Conservation (phyloP, 768 basidiomycete species). For the Hypholoma sublateritium region DNA sequence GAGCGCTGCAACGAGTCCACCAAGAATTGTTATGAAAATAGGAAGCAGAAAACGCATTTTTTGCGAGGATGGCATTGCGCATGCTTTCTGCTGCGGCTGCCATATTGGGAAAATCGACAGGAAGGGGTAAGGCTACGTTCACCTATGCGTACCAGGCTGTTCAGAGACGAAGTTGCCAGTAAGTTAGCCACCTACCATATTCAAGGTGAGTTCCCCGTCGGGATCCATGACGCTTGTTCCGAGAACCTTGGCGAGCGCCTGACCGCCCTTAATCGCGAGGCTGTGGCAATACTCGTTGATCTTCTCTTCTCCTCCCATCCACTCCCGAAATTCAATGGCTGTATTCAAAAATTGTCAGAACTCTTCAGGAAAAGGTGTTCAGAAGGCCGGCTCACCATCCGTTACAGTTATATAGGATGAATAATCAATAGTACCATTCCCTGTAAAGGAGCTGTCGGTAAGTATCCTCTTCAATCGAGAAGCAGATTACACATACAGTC, state of each 20-base stretch:
- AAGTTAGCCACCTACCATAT: constrained; percentile 57
- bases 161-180: not conserved
- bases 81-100: constrained; percentile 23
- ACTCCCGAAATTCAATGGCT: constrained; percentile 78
- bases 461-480: not conserved
- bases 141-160: constrained; percentile 25
- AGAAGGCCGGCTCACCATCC: constrained; percentile 39
- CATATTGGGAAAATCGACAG: constrained; percentile 21
- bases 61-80: constrained; percentile 24
- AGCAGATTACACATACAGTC: constrained; percentile 34
- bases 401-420: constrained; percentile 52
- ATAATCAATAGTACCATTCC: constrained; percentile 65
- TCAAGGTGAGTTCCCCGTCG: constrained; percentile 60
- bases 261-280: constrained; percentile 69
- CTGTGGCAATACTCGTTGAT: constrained; percentile 75
- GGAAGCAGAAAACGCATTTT: constrained; percentile 34
- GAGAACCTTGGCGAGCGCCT: constrained; percentile 58
- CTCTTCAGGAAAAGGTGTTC: too few species aligned
- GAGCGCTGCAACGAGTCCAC: constrained; percentile 49
- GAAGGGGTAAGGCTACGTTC: constrained; percentile 42
- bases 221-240: constrained; percentile 69
- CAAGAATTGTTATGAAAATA: constrained; percentile 40
- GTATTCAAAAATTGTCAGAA: not conserved
- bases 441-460: constrained; percentile 30
- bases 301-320: constrained; percentile 78